Base-by-base conservation (phyloP, 2,329 filamentous ascomycete genomes). In the Fusarium tricinctum region DNA sequence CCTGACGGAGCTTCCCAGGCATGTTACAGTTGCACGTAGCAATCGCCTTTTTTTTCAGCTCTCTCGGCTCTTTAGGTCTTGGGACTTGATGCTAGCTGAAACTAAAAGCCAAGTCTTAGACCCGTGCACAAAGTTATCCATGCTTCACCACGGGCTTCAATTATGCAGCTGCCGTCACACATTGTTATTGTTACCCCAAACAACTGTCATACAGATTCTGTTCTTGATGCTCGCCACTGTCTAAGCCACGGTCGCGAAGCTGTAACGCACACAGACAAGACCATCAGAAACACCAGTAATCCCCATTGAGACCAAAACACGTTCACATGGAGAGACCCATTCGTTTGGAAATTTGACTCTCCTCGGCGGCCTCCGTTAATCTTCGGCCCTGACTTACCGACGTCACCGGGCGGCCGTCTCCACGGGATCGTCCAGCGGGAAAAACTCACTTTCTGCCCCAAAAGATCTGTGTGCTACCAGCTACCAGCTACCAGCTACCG, bases 331-430 rank as follows among this genome's bases (percentile, higher is more conserved):
- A 38, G 26, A 46, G 12, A 17, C 15, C 30, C 23, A 12, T 38
- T 19, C 33, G 22, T 20, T 56, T 23, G 19, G 30, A 44, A 32
- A 33, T 44, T 30, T 30, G 38, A 51, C 51, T 47, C 35, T 33
- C 53, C 39, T 33, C 53, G 43, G 50, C 44, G 50, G 66, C 51
- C 45, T 59, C 61, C 55, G 55, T 50, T 17, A 39, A 38, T 56
- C 49, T 52, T 66, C 61, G 66, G 52, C 51, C 51, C 66, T 60
- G 61, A 45, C 42, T 44, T 46, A 43, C 61, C 66, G 47, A 67
- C 66, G 66, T 69, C 66, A 67, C 66, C 59, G 19, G 19, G 30
- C 35, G 15, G 20, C 59, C 52, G 35, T 46, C 23, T 35, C 66
- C 66, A 63, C 61, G 44, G 44, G 51, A 58, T 66, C 61, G n/a